A percentile compares a stretch with the other conserved stretches of the same genome.
phyloP scores from a whole-genome alignment of 805 yeast genomes.

The Candida silvicultrix region DNA sequence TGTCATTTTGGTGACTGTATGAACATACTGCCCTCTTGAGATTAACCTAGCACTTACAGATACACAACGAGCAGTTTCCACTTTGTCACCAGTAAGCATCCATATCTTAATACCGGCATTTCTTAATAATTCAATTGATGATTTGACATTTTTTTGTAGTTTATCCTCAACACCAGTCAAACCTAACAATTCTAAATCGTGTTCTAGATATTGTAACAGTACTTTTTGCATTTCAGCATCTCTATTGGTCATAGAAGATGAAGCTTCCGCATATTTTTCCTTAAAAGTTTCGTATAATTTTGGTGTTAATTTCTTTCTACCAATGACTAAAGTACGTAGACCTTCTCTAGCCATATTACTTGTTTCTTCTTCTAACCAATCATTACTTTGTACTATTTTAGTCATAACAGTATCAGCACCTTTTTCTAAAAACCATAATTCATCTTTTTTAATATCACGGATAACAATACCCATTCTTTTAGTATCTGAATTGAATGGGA shows the following conservation, averaged over 20 bases:
- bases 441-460: conserved; percentile 54
- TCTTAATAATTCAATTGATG: conserved; percentile 84
- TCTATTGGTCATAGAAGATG: conserved; percentile 72
- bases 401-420: conserved; percentile 98
- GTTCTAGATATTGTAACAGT: conserved; percentile 65
- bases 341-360: conserved; percentile 99
- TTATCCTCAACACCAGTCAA: conserved; percentile 97
- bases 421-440: conserved; percentile 79
- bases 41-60: conserved; percentile 93
- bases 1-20: conserved; percentile 64
- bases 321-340: conserved; percentile 87
- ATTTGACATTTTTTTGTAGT: conserved; percentile 83
- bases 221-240: conserved; percentile 69
- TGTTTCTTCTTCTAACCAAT: conserved; percentile 97
- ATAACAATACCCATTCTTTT: conserved; percentile 94
- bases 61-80: conserved; percentile 96
- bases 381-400: conserved; percentile 73
- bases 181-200: conserved; percentile 80
- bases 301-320: conserved; percentile 62
- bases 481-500: conserved; percentile 94
- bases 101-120: conserved; percentile 97
- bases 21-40: conserved; percentile 90
- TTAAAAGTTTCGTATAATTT: conserved; percentile 58
- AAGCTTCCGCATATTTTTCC: conserved; percentile 61
- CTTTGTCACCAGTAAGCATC: conserved; percentile 99